A percentile compares a stretch with the other conserved stretches of the same genome.
Conservation (phyloP, 73 alveolate species). For the Symbiodinium pilosum region DNA sequence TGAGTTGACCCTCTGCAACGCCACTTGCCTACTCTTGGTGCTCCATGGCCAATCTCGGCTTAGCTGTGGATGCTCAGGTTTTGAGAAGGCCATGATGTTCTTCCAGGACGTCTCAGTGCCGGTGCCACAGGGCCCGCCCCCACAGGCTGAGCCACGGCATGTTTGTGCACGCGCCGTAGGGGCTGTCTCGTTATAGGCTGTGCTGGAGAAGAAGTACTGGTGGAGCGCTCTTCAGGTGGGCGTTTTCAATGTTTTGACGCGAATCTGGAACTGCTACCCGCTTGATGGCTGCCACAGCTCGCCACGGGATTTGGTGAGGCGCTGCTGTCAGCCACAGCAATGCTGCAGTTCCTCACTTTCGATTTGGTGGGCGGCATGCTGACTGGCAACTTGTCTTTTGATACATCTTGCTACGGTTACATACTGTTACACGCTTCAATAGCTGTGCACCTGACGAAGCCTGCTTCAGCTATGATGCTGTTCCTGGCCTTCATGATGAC, state of each 20-base stretch:
- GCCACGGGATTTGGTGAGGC: no score
- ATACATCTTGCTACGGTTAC: neutral
- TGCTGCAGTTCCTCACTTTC: slow-evolving; percentile 39
- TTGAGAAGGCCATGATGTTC: neutral
- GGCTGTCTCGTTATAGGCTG: neutral
- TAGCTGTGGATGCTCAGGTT: neutral
- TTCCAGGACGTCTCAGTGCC: slow-evolving; percentile 63
- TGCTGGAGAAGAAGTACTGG: slow-evolving; percentile 64
- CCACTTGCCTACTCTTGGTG: neutral
- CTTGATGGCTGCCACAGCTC: neutral
- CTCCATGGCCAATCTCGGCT: neutral
- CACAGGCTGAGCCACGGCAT: neutral
- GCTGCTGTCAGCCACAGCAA: slow-evolving; percentile 15
- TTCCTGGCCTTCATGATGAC: slow-evolving; percentile 75
- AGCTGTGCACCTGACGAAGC: neutral
- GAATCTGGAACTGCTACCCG: no score
- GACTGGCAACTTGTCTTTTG: slow-evolving; percentile 1
- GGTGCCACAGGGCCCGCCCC: slow-evolving; percentile 87
- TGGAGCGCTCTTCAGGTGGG: slow-evolving; percentile 26
- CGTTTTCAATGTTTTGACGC: no score
- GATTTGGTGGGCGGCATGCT: slow-evolving; percentile 87
- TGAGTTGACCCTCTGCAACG: neutral
- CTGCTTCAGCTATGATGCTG: slow-evolving; percentile 52
- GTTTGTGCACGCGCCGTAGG: neutral
- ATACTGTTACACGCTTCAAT: neutral